Base-by-base conservation (phyloP, 768 basidiomycete species). In the Mycena rosella region DNA sequence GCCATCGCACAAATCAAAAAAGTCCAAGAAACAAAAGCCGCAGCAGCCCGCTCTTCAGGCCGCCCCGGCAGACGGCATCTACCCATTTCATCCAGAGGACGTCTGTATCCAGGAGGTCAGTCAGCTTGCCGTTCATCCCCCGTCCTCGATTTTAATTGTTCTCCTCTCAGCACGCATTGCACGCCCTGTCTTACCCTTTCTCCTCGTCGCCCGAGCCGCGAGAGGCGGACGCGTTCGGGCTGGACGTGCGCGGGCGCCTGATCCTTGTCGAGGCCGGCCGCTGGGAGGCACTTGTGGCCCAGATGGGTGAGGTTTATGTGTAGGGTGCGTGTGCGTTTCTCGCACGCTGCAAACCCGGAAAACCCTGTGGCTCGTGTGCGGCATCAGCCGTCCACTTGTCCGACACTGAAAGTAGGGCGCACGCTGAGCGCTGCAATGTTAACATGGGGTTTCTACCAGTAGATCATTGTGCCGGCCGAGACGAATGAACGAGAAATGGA, bases 81-180 rank as follows among this genome's bases (percentile, higher is more conserved):
- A 90, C 73, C 80, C 88, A 2, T 97, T 94, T 80, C 96, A 98
- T 74, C 90, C 92, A 0, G 96, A 98, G 76, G 96, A 98, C 77
- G 90, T 91, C 45, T 82, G 83, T 45, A 88, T 96, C 57, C 84
- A 86, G 62, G 79, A 88, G 81, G 94, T 93, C 56, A 49, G 87
- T 68, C 26, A 42, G 24, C 56, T 18, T 29, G 15, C 36, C 32
- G 24, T 36, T 32, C 48, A 10, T 8, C 38, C 14, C 38, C n/a
- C 34, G 26, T 61, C 22, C 49, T 24, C 6, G n/a, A 30, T n/a
- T n/a, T 22, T 34, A 40, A 36, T 20, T 13, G 18, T n/a, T 10
- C 4, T 22, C 24, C 36, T 26, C 24, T 32, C 72, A 92, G 88
- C 77, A 84, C 59, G 86, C 91, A 2, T 73, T 81, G 1, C 82